A percentile compares a stretch with the other conserved stretches of the same genome.
Conservation (phyloP, 106 monocot species). For the Apostasia ramifera region DNA sequence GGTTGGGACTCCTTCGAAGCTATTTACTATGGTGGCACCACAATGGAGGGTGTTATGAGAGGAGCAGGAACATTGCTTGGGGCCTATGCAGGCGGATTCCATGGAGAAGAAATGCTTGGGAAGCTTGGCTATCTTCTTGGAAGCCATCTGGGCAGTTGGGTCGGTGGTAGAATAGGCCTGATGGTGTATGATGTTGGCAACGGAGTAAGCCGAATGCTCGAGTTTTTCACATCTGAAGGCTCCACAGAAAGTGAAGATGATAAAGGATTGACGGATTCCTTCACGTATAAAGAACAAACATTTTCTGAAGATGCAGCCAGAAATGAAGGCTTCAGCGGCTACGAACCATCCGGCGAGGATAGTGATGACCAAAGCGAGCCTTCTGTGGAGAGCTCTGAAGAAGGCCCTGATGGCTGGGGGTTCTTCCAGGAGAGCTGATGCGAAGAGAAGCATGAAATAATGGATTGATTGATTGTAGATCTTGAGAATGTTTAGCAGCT, state of each 20-base stretch:
- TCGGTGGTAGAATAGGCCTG: conserved; percentile 74
- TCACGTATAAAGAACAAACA: no score
- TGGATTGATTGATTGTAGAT: no score
- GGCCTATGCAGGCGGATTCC: conserved; percentile 58
- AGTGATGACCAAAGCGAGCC: conserved; percentile 12
- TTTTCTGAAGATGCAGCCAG: not conserved
- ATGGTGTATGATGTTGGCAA: conserved; percentile 78
- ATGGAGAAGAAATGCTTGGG: conserved; percentile 68
- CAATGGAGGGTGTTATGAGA: conserved; percentile 66
- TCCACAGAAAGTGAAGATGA: not conserved
- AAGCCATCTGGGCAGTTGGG: conserved; percentile 85
- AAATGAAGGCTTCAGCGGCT: not conserved
- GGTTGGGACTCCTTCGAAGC: conserved; percentile 97
- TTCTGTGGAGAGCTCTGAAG: conserved; percentile 16
- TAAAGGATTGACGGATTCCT: no score
- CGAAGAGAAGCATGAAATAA: not conserved
- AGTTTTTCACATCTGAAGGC: conserved; percentile 22
- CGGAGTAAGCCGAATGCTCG: conserved; percentile 41
- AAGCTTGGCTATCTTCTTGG: conserved; percentile 64
- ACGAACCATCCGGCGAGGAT: conserved; percentile 15
- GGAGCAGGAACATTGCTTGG: conserved; percentile 71
- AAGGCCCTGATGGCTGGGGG: conserved; percentile 22
- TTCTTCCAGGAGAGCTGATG: conserved; percentile 15
- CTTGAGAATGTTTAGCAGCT: no score
- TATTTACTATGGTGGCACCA: conserved; percentile 58